Evolutionary conservation across 1,139 yeast genomes (phyloP), one percentile per base, ranked within the genome.

Genomic region (Blastobotrys malaysiensis): DNA sequence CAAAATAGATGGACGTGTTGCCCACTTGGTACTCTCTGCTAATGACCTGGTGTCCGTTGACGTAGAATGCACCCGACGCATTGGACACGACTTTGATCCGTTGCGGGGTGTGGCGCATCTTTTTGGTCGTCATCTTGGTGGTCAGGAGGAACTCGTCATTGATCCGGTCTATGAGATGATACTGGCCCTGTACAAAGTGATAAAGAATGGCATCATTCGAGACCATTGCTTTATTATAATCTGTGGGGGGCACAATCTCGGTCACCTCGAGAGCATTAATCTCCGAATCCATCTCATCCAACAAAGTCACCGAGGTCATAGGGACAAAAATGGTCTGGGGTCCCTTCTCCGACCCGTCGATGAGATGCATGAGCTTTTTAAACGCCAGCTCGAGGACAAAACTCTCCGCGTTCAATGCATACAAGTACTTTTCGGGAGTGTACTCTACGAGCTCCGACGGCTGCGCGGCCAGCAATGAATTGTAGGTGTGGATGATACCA

Each of bases 311-410:
- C 55, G 58, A 45, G 45, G 58, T 45, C 13, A 56, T 20, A 0
- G 74, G 73, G 56, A 88, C 75, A 52, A 91, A 80, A 1, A 87
- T 71, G 0, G 91, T 82, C 63, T 84, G 89, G 45, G 77, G 72
- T 0, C 68, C 36, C 0, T 72, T 63, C 1, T 45, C 46, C 0
- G 73, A 60, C 53, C 86, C 84, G 56, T 83, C 84, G 18, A 91
- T 77, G 51, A 88, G 71, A 45, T 76, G 59, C 2, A 74, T 71
- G 21, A 89, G 70, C n/a, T 79, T 76, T 57, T 93, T 78, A 58
- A 88, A 81, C 51, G 80, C 73, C 20, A 89, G 64, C 64, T 89
- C 97, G 20, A 79, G 77, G 2, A 87, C 95, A 67, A 88, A 84
- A 27, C 76, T 76, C 1, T 84, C 76, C 51, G 82, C 84, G 56